Evolutionary conservation across 169 alveolate species (phyloP), one percentile per base, ranked within the genome.

Genomic region (Eimeria falciformis): DNA sequence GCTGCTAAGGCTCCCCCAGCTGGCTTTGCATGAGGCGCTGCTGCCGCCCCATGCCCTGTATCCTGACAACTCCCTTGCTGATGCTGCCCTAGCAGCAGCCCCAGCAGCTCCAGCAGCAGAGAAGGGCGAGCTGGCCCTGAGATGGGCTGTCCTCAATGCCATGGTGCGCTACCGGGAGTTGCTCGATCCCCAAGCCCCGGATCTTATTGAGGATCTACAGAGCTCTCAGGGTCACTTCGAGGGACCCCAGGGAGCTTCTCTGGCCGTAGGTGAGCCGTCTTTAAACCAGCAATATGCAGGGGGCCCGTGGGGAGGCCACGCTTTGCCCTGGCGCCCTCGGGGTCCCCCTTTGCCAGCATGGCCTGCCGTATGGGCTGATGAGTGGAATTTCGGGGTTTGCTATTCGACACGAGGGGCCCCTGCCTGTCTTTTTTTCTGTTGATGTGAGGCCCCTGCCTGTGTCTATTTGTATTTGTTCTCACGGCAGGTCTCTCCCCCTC

Each of bases 101-200:
- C 25, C 79, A 25, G 45, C 47, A 68, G 45, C 37, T 12, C 33
- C 50, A 25, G 83, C 83, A 33, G 83, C 56, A 14, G 21, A 14
- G 18, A 40, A 56, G 27, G 56, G 83, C 56, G 18, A 23, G 46
- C 84, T 12, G 18, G 62, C 37, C 65, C 27, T 73, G 4, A 17
- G 84, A 12, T 73, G 84, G 84, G 84, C 84, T 9, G 37, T 73
- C 65, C 65, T 73, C 21, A 18, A 62, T 21, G 84, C 84, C 21
- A 73, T 73, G 84, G 40, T 45, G 4, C 23, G 84, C 0, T 73
- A 73, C 84, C 37, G 84, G 84, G 84, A 73, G 84, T 2, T 73
- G 84, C 84, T 73, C 27, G 84, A 73, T 46, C 84, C 84, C 18
- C 53, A 73, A 21, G 65, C 37, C 3, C 18, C 23, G 56, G 84